These are phyloP conservation scores for Fragaria iinumae DNA, from an alignment of 306 rosid species.

Conservation along the genomic window DNA sequence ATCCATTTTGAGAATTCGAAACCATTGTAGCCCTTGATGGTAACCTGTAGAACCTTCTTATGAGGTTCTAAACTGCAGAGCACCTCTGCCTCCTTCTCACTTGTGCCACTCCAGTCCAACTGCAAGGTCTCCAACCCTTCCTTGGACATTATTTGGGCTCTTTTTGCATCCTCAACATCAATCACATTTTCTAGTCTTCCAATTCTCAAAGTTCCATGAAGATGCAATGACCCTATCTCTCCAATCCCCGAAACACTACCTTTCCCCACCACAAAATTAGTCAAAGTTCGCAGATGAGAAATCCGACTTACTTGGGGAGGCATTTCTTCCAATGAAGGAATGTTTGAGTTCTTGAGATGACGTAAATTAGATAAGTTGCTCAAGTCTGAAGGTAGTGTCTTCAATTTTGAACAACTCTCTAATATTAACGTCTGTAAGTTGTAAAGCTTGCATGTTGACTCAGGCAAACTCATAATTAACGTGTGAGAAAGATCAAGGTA, in stretches of 20 bases:
- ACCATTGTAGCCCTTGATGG: background rate
- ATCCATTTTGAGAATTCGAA: conserved; percentile 21
- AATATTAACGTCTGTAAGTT: conserved; percentile 16
- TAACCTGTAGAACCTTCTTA: background rate
- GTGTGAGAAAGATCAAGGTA: conserved; percentile 11
- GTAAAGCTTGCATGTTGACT: background rate
- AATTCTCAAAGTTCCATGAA: conserved; percentile 4
- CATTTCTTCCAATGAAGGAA: background rate
- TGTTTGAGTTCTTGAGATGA: background rate
- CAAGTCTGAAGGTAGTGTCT: background rate
- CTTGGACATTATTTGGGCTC: too few relatives aligned
- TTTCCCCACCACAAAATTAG: background rate
- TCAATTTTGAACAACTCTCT: background rate
- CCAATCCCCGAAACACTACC: background rate
- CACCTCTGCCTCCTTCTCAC: background rate
- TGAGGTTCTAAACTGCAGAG: conserved; percentile 20
- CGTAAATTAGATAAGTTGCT: background rate
- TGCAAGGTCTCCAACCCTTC: too few relatives aligned
- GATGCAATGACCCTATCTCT: background rate
- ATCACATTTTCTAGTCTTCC: conserved; percentile 20
- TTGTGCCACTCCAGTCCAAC: too few relatives aligned
- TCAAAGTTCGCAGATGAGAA: conserved; percentile 9
- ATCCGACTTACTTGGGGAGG: conserved; percentile 17
- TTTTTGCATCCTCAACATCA: too few relatives aligned
- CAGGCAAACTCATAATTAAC: background rate